Evolutionary conservation across 140 eudicot species (phyloP).

Genomic region (Erigeron philadelphicus): DNA sequence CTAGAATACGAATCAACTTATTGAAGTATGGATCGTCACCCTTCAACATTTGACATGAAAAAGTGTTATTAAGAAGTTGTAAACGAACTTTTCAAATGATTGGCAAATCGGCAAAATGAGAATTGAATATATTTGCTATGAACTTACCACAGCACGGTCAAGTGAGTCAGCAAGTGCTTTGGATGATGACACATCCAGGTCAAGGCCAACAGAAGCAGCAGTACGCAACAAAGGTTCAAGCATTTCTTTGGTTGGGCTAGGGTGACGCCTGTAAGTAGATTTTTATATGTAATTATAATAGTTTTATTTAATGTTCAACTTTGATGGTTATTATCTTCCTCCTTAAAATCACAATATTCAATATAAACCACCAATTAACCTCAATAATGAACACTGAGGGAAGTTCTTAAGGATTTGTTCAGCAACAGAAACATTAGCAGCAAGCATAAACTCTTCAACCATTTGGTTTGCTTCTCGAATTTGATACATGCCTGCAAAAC

Average conservation of each 20-base stretch:
- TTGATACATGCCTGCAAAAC: constrained; percentile 85
- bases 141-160: constrained; percentile 86
- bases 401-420: constrained; percentile 73
- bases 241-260: constrained; percentile 96
- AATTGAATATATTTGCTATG: not conserved
- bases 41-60: constrained; percentile 33
- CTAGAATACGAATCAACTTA: constrained; percentile 86
- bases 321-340: constrained; percentile 6
- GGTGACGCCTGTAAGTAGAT: constrained; percentile 75
- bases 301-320: not conserved
- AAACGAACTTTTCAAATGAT: not conserved
- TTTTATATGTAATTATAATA: not conserved
- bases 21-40: constrained; percentile 92
- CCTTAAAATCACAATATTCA: not conserved
- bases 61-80: not conserved
- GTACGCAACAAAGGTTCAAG: constrained; percentile 91
- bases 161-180: constrained; percentile 97
- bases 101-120: not conserved
- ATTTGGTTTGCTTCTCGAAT: constrained; percentile 96
- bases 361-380: constrained; percentile 35
- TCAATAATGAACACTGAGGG: constrained; percentile 63
- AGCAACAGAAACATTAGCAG: constrained; percentile 94
- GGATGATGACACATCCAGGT: constrained; percentile 84
- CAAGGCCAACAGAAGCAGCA: constrained; percentile 86
- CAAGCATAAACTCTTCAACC: constrained; percentile 99